Conservation (phyloP, 768 basidiomycete species). For the Phanerochaete carnosa region DNA sequence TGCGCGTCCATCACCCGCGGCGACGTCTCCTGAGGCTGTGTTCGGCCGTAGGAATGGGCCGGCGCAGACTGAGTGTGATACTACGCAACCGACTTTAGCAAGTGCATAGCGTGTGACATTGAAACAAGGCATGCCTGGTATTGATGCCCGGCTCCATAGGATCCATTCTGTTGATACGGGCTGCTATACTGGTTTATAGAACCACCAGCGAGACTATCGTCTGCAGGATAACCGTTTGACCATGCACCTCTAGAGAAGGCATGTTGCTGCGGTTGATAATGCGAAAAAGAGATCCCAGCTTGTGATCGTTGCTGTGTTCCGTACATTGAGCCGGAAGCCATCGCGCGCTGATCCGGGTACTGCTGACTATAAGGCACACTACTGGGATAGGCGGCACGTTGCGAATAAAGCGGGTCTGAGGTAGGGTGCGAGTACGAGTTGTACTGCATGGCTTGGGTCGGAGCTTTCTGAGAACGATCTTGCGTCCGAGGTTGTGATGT, state of each 20-base stretch:
- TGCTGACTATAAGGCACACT: conserved; percentile 4
- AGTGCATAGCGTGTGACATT: neutral
- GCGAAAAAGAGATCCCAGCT: conserved; percentile 20
- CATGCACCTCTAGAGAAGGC: conserved; percentile 13
- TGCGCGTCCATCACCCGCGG: neutral
- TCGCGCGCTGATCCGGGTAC: neutral
- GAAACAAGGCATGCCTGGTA: neutral
- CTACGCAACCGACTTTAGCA: neutral
- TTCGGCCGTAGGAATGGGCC: neutral
- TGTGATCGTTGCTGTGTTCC: conserved; percentile 16
- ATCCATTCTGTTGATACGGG: neutral
- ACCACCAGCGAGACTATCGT: neutral
- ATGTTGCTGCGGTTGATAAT: conserved; percentile 26
- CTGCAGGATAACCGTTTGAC: conserved; percentile 1
- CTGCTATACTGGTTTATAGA: neutral
- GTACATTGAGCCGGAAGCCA: conserved; percentile 8
- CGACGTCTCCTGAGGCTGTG: neutral
- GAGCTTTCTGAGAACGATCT: conserved; percentile 1
- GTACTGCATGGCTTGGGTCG: neutral
- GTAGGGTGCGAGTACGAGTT: neutral
- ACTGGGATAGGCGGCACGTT: conserved; percentile 1
- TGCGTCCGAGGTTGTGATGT: neutral
- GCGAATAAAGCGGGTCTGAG: conserved; percentile 7
- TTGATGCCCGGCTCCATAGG: neutral
- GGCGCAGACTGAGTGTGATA: neutral